These are phyloP conservation scores for Oryza glaberrima DNA, from an alignment of 176 grass and related monocot genomes.

Conservation along the genomic window DNA sequence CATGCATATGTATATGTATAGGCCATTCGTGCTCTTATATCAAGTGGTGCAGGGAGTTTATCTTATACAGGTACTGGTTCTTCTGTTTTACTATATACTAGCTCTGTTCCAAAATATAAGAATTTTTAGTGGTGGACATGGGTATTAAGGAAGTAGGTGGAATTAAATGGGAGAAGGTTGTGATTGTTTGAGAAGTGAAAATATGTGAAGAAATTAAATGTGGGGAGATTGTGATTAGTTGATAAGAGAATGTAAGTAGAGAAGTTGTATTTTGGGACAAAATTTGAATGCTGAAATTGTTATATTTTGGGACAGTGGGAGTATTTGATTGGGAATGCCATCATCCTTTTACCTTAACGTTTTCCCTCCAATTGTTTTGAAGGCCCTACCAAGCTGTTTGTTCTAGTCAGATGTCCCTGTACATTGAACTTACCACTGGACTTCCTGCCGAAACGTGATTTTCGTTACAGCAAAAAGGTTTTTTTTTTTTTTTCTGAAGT, in stretches of 20 bases:
- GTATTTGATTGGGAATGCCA: conserved; percentile 14
- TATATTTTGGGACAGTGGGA: no score
- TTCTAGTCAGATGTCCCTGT: conserved; percentile 71
- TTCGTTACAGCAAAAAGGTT: conserved; percentile 90
- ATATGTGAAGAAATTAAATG: no score
- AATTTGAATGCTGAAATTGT: no score
- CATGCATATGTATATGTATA: conserved; percentile 45
- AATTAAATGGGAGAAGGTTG: no score
- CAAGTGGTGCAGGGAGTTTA: conserved; percentile 84
- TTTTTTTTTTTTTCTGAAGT: conserved; percentile 14
- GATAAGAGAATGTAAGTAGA: no score
- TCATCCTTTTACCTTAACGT: conserved; percentile 16
- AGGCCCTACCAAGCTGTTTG: conserved; percentile 88
- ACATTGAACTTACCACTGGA: conserved; percentile 73
- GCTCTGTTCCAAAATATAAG: no score
- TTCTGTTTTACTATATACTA: conserved; percentile 16
- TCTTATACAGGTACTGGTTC: conserved; percentile 62
- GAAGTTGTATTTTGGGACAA: no score
- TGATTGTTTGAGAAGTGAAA: no score
- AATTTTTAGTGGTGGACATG: no score
- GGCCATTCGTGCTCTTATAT: conserved; percentile 85
- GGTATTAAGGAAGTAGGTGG: no score
- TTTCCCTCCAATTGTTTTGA: conserved; percentile 36
- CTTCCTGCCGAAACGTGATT: conserved; percentile 93
- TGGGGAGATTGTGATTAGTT: no score